Conservation (phyloP, 176 grass and related monocot genomes). For the Oryza brachyantha region DNA sequence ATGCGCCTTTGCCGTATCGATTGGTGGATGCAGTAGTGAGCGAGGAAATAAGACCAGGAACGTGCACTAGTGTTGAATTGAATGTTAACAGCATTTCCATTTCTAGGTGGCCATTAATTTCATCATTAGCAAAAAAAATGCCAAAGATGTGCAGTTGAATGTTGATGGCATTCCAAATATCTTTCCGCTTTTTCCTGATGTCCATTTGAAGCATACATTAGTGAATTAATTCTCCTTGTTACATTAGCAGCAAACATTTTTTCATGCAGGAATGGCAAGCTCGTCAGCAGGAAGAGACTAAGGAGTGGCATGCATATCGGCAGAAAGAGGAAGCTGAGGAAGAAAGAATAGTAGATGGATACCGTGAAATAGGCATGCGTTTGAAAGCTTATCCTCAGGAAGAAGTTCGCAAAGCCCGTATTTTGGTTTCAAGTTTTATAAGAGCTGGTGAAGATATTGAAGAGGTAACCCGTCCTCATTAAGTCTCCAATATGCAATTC, state of each 20-base stretch:
- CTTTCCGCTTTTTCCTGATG: no score
- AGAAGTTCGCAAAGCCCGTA: conserved; percentile 79
- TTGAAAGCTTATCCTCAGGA: conserved; percentile 91
- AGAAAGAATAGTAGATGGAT: conserved; percentile 63
- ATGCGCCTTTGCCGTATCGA: background rate
- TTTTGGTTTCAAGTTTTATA: conserved; percentile 94
- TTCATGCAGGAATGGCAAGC: conserved; percentile 84
- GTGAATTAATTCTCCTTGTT: background rate
- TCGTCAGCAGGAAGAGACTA: conserved; percentile 65
- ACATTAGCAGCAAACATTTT: conserved; percentile 11
- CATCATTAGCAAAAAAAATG: background rate
- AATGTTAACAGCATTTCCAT: background rate
- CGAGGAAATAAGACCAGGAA: background rate
- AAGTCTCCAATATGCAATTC: background rate
- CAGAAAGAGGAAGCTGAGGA: conserved; percentile 83
- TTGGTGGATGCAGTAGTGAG: background rate
- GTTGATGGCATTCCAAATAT: background rate
- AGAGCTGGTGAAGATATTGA: conserved; percentile 78
- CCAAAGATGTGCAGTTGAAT: background rate
- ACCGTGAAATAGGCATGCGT: conserved; percentile 84
- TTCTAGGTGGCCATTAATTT: background rate
- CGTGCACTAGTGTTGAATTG: no score
- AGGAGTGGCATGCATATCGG: conserved; percentile 80
- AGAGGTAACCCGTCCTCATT: conserved; percentile 43
- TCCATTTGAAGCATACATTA: background rate